Conservation (phyloP, 441 rosid species). For the Arabidopsis lyrata region DNA sequence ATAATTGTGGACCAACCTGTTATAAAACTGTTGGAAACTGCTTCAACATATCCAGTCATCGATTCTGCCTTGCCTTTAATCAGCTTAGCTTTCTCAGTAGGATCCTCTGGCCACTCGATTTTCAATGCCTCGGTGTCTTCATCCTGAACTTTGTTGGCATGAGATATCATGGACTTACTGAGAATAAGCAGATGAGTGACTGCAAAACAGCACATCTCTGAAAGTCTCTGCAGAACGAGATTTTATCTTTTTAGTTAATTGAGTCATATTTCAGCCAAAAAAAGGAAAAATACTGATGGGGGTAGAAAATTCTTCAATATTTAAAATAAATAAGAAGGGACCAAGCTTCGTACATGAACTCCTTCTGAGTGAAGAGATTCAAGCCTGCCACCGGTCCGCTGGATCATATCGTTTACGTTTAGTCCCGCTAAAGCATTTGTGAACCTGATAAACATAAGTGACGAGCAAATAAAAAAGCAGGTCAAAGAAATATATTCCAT, state of each 20-base stretch:
- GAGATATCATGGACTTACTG: slow-evolving; percentile 79
- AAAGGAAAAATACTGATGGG: not conserved
- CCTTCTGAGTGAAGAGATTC: slow-evolving; percentile 98
- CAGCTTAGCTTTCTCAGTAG: slow-evolving; percentile 82
- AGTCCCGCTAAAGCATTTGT: slow-evolving; percentile 73
- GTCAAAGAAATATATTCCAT: slow-evolving; percentile 5
- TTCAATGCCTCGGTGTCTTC: slow-evolving; percentile 64
- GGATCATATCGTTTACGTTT: slow-evolving; percentile 71
- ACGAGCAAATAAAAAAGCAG: not conserved
- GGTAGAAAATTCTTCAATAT: slow-evolving; percentile 3
- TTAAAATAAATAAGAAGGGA: slow-evolving; percentile 30
- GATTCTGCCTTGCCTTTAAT: slow-evolving; percentile 71
- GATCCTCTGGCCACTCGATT: slow-evolving; percentile 93
- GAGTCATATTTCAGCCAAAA: not conserved
- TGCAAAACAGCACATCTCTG: slow-evolving; percentile 95
- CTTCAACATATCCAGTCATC: slow-evolving; percentile 79
- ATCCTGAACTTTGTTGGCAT: slow-evolving; percentile 66
- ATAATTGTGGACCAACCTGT: slow-evolving; percentile 65
- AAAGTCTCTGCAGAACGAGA: slow-evolving; percentile 77
- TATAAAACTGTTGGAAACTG: slow-evolving; percentile 81
- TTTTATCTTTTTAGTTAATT: slow-evolving; percentile 22
- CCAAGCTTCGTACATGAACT: slow-evolving; percentile 73
- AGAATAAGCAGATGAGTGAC: slow-evolving; percentile 81
- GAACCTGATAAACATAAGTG: slow-evolving; percentile 64
- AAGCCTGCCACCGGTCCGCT: slow-evolving; percentile 84